phyloP scores from a whole-genome alignment of 108 stramenopile genomes.

The Cyclotella choctawhatcheeana region DNA sequence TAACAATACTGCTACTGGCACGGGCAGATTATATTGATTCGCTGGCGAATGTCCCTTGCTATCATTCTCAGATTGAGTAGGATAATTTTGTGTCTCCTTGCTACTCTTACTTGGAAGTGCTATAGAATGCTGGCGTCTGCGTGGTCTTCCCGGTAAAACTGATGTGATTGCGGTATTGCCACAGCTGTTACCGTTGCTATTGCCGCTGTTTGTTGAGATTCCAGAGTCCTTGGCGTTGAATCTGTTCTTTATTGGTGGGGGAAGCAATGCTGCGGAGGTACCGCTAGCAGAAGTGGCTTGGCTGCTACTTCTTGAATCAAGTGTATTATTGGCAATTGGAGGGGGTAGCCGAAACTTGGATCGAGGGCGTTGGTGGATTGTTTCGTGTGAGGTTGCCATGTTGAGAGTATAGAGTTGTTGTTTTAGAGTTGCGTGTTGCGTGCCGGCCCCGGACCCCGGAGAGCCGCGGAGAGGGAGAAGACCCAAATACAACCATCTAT shows the following conservation, averaged over 20 bases:
- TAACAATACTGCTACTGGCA: constrained; percentile 58
- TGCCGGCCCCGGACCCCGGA: too few species aligned
- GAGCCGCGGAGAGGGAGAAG: too few species aligned
- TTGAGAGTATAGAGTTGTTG: too few species aligned
- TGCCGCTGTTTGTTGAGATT: not conserved
- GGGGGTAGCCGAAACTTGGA: constrained; percentile 5
- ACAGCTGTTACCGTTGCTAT: not conserved
- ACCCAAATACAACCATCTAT: too few species aligned
- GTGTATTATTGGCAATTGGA: not conserved
- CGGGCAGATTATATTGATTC: constrained; percentile 6
- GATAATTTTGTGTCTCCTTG: not conserved
- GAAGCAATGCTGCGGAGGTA: not conserved
- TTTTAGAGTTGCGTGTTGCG: too few species aligned
- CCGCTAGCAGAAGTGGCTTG: not conserved
- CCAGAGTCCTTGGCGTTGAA: constrained; percentile 13
- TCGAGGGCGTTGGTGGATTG: constrained; percentile 3
- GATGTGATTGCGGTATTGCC: not conserved
- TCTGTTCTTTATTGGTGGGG: constrained; percentile 4
- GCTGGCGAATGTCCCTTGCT: not conserved
- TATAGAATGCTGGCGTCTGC: constrained; percentile 30
- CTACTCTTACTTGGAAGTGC: not conserved
- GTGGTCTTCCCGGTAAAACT: constrained; percentile 16
- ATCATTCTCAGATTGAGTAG: not conserved
- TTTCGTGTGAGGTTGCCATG: not conserved
- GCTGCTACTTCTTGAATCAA: too few species aligned